Evolutionary conservation across 257 asterid genomes (phyloP), one percentile per base, ranked within the genome.

Genomic region (Penstemon eatonii): DNA sequence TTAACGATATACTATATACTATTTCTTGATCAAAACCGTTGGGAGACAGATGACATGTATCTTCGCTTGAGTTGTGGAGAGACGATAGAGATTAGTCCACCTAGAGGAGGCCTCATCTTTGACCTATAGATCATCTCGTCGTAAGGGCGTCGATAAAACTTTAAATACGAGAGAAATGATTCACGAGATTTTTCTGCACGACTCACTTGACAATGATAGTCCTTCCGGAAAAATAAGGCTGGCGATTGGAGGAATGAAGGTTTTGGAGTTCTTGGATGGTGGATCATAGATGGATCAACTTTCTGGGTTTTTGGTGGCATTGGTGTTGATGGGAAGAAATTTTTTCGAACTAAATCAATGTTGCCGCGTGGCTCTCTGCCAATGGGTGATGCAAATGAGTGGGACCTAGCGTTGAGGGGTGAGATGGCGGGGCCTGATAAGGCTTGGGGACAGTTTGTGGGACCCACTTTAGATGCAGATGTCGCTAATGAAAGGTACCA

Each of bases 121-220:
- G 99, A 87, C 68, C 96, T 39, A 41, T 94, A 94, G 75, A 72
- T 81, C 99, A 94, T 94, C 74, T 94, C 99, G 13, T 94, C 96
- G 42, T 94, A 90, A 8, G 95, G 99, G 38, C 89, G 71, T 3
- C 95, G 85, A 56, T 94, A 94, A 49, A 94, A 89, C 50, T 79
- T 90, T 76, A 90, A 18, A 33, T 83, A 87, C 0, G 87, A 88
- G n/a, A 57, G 50, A 51, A 93, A 93, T 0, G 94, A 82, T 3
- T 90, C 96, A 0, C 92, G 85, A 0, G 84, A 65, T 19, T 76
- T 85, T 59, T 85, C 94, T 0, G 55, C 71, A 15, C 83, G 78
- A 50, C 65, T 76, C 65, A 63, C 51, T 60, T 81, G 86, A 25
- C 33, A 25, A 25, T 25, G 33, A 65, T 47, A 50, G 5, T 85